phyloP scores from a whole-genome alignment of 2,329 filamentous ascomycete species.

The Ophiocordyceps camponoti-rufipedis region DNA sequence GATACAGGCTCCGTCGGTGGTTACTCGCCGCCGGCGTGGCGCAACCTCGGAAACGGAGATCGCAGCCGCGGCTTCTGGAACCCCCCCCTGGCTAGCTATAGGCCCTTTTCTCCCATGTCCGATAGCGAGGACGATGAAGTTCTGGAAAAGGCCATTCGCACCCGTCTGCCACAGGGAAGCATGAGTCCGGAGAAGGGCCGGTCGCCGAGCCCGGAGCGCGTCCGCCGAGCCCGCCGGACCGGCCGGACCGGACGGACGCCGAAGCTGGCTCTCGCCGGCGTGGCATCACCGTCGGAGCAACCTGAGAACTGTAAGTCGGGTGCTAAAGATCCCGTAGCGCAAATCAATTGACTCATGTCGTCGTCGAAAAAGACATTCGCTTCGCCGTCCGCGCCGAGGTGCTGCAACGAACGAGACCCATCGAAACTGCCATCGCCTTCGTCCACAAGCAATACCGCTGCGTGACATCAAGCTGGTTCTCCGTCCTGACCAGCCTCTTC shows the following conservation, averaged over 20 bases:
- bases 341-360: background rate
- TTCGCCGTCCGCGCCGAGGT: constrained; percentile 79
- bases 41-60: constrained; percentile 39
- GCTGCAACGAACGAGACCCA: constrained; percentile 69
- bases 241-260: constrained; percentile 11
- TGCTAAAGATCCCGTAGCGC: background rate
- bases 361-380: constrained; percentile 48
- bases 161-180: constrained; percentile 35
- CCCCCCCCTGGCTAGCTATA: constrained; percentile 2
- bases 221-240: constrained; percentile 19
- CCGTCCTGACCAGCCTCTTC: constrained; percentile 42
- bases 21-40: constrained; percentile 43
- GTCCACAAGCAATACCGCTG: constrained; percentile 39
- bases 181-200: constrained; percentile 34
- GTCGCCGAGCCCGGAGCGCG: constrained; percentile 23
- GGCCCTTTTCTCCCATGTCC: constrained; percentile 8
- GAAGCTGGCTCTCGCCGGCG: constrained; percentile 3
- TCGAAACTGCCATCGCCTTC: constrained; percentile 53
- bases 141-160: constrained; percentile 33
- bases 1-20: constrained; percentile 32
- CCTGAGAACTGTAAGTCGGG: constrained; percentile 30
- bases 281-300: constrained; percentile 7
- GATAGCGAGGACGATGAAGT: constrained; percentile 20
- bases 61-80: constrained; percentile 42
- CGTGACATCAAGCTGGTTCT: constrained; percentile 52